A percentile compares a stretch with the other conserved stretches of the same genome.
These are phyloP conservation scores for Yarrowia deformans DNA, from an alignment of 805 yeast species.

Conservation along the genomic window DNA sequence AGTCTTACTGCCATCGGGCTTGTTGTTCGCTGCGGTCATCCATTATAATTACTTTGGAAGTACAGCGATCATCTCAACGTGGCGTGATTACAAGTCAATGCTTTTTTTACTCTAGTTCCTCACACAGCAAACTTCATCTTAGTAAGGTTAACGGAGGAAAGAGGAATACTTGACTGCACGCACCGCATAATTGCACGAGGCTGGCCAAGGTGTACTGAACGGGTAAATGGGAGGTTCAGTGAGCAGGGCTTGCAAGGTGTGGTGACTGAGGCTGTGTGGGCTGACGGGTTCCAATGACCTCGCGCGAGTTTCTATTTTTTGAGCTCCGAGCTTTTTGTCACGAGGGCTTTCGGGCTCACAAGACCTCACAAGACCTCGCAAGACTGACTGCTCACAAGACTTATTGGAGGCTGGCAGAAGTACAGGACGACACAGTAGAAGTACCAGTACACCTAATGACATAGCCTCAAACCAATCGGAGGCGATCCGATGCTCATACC, in stretches of 20 bases:
- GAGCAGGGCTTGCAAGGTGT: conserved; percentile 1
- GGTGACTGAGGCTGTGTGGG: not conserved
- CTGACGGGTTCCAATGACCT: not conserved
- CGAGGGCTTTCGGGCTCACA: conserved; percentile 2
- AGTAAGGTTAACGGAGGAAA: conserved; percentile 3
- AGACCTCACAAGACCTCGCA: too few species aligned
- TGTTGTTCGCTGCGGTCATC: not conserved
- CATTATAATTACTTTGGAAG: not conserved
- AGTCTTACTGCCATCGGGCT: too few species aligned
- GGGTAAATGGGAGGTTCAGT: not conserved
- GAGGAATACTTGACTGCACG: not conserved
- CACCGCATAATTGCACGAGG: not conserved
- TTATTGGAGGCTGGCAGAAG: too few species aligned
- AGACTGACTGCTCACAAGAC: conserved; percentile 20
- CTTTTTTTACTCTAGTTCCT: not conserved
- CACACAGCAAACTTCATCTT: conserved; percentile 2
- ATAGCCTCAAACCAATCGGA: too few species aligned
- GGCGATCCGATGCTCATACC: too few species aligned
- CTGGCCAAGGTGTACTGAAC: not conserved
- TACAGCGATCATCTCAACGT: not conserved
- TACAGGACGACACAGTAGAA: too few species aligned
- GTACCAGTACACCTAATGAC: too few species aligned
- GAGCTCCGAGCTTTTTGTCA: not conserved
- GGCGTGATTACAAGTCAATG: conserved; percentile 10
- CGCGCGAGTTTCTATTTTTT: not conserved